phyloP scores from a whole-genome alignment of 177 flowering plant species.

The Tripterygium wilfordii region DNA sequence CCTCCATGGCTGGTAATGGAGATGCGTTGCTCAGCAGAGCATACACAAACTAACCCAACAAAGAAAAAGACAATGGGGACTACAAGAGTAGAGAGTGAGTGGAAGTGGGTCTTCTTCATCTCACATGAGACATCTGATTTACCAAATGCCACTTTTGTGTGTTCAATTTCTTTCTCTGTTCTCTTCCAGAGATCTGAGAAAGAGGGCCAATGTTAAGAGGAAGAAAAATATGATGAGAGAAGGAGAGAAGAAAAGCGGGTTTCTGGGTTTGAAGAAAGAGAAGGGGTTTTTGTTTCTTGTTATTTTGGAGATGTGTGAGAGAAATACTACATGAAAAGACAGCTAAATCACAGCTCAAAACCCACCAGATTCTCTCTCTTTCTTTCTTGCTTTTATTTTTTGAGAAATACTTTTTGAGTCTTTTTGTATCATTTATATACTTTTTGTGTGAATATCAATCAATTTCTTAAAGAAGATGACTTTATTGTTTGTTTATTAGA shows the following conservation, averaged over 20 bases:
- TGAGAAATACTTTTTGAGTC: too few species aligned
- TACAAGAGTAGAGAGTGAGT: slow-evolving; percentile 7
- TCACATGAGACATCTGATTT: slow-evolving; percentile 51
- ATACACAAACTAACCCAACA: background rate
- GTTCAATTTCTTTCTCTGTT: background rate
- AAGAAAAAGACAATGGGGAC: slow-evolving; percentile 12
- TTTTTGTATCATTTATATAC: slow-evolving; percentile 1
- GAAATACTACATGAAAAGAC: slow-evolving; percentile 33
- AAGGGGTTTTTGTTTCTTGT: too few species aligned
- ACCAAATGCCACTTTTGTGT: slow-evolving; percentile 7
- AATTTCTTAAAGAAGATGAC: too few species aligned
- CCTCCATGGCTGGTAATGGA: slow-evolving; percentile 20
- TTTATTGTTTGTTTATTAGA: too few species aligned
- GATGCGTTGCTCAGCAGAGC: background rate
- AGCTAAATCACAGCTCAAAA: slow-evolving; percentile 90
- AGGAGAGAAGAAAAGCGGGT: too few species aligned
- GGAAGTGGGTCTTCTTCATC: slow-evolving; percentile 39
- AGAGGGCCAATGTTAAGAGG: too few species aligned
- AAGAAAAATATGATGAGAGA: too few species aligned
- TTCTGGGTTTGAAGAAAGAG: slow-evolving; percentile 16
- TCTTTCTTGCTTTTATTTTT: background rate
- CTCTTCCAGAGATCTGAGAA: too few species aligned
- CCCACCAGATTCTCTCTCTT: slow-evolving; percentile 42
- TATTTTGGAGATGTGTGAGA: slow-evolving; percentile 22
- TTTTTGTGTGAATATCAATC: slow-evolving; percentile 6